Evolutionary conservation across 208 protist genomes (phyloP).

Genomic region (Trypanosoma scelopori): DNA sequence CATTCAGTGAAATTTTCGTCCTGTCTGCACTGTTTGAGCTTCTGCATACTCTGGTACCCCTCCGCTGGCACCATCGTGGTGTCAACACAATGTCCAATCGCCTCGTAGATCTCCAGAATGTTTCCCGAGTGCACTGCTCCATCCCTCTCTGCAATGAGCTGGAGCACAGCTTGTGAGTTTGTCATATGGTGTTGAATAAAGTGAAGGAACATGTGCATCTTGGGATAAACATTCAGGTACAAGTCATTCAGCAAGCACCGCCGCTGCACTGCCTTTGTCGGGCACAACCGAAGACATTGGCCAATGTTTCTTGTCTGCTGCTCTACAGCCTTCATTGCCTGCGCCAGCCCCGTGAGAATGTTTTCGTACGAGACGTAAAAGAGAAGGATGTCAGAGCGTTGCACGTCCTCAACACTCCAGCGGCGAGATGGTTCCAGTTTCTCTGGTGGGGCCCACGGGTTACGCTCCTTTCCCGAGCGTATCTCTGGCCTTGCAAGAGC

Average conservation of each 20-base stretch:
- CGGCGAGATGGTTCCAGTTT: conserved; percentile 23
- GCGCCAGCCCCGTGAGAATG: conserved; percentile 49
- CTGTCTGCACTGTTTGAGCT: too few species aligned
- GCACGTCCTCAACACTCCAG: conserved; percentile 53
- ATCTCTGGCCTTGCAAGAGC: conserved; percentile 3
- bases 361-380: conserved; percentile 40
- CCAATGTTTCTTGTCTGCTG: conserved; percentile 50
- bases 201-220: conserved; percentile 52
- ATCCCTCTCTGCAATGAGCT: conserved; percentile 40
- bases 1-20: not conserved
- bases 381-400: conserved; percentile 51
- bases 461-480: conserved; percentile 31
- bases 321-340: conserved; percentile 45
- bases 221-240: conserved; percentile 75
- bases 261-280: conserved; percentile 38
- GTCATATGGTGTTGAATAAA: conserved; percentile 51
- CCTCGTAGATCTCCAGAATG: conserved; percentile 57
- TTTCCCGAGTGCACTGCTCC: conserved; percentile 64
- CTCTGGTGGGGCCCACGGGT: conserved; percentile 40
- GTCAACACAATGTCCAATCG: conserved; percentile 42
- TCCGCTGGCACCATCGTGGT: not conserved
- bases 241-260: conserved; percentile 68
- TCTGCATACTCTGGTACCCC: not conserved
- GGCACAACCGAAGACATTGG: conserved; percentile 47
- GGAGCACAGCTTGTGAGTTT: conserved; percentile 38